Percentiles rank a stretch among this genome's conserved stretches.
Conservation (phyloP, 768 basidiomycete genomes). For the Lactarius deliciosus region DNA sequence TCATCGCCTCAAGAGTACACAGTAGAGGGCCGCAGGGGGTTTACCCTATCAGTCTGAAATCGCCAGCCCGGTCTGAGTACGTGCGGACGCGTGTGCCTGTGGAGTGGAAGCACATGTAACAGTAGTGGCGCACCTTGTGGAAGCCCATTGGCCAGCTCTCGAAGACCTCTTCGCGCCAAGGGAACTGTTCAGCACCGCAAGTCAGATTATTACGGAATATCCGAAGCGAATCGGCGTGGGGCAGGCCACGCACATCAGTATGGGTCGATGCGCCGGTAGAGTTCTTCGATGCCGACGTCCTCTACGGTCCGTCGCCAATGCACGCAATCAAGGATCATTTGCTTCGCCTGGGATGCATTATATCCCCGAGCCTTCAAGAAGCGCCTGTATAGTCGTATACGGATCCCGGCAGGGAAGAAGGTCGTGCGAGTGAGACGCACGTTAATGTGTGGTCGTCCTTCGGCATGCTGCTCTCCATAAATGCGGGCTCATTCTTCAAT, state of each 20-base stretch:
- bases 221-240: neutral
- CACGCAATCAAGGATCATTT: constrained; percentile 66
- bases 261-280: constrained; percentile 62
- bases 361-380: constrained; percentile 75
- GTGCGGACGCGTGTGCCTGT: no score
- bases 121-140: constrained; percentile 56
- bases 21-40: neutral
- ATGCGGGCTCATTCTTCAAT: constrained; percentile 18
- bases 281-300: constrained; percentile 62
- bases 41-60: constrained; percentile 65
- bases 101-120: neutral
- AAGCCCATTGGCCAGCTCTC: constrained; percentile 79
- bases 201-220: neutral
- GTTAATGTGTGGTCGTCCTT: constrained; percentile 24
- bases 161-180: constrained; percentile 65
- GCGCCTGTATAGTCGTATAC: constrained; percentile 46
- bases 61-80: neutral
- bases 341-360: constrained; percentile 55
- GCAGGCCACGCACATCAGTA: constrained; percentile 55
- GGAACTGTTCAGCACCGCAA: constrained; percentile 47
- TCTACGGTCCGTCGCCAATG: constrained; percentile 66
- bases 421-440: neutral
- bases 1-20: neutral
- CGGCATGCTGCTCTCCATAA: constrained; percentile 15
- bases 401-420: neutral